Evolutionary conservation across 306 rosid species (phyloP).

Genomic region (Parietaria judaica): DNA sequence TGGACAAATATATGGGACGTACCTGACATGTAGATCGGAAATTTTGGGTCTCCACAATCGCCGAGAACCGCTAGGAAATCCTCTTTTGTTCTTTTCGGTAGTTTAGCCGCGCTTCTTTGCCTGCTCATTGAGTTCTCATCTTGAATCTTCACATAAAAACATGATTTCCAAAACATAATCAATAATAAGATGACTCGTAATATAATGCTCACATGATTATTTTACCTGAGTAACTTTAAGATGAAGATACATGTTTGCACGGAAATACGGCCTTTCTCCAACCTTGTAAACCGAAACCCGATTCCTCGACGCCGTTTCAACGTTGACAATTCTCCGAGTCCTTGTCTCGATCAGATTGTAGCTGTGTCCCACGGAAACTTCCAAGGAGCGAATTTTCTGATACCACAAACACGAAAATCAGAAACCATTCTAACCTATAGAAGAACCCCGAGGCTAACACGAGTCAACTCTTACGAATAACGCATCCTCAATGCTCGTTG

Average conservation of each 20-base stretch:
- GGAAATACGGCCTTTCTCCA: slow-evolving; percentile 60
- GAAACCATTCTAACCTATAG: background rate
- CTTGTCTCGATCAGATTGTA: slow-evolving; percentile 64
- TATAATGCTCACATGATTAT: background rate
- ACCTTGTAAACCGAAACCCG: slow-evolving; percentile 49
- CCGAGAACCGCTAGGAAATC: slow-evolving; percentile 57
- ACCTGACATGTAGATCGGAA: slow-evolving; percentile 80
- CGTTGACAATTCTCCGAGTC: slow-evolving; percentile 48
- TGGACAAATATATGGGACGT: background rate
- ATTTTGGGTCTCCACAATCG: slow-evolving; percentile 37
- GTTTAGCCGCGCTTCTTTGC: slow-evolving; percentile 44
- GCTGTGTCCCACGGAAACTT: slow-evolving; percentile 49
- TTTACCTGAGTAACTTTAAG: slow-evolving; percentile 55
- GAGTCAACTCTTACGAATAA: slow-evolving; percentile 26
- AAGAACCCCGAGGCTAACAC: background rate
- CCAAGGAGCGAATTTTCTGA: slow-evolving; percentile 57
- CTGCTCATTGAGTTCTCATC: slow-evolving; percentile 65
- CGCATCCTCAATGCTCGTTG: slow-evolving; percentile 63
- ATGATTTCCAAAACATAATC: background rate
- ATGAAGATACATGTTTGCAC: slow-evolving; percentile 72
- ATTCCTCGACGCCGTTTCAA: slow-evolving; percentile 68
- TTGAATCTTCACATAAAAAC: slow-evolving; percentile 37
- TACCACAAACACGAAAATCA: slow-evolving; percentile 18
- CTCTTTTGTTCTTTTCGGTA: slow-evolving; percentile 42
- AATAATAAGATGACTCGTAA: background rate